Evolutionary conservation across 441 rosid genomes (phyloP).

Genomic region (Corymbia citriodora): DNA sequence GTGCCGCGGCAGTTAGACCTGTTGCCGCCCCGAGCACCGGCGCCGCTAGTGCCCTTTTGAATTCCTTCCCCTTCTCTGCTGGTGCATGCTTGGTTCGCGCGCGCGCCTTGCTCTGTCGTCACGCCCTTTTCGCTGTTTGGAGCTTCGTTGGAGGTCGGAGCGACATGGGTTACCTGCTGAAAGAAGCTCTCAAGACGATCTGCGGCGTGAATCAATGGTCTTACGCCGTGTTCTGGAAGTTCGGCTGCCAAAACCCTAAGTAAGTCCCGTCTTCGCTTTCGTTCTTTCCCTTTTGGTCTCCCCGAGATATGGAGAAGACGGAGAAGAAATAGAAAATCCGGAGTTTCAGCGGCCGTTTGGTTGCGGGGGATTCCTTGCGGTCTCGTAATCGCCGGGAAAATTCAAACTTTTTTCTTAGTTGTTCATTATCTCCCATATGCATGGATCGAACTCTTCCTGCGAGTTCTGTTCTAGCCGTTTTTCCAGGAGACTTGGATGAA

Average conservation of each 20-base stretch:
- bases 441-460: background rate
- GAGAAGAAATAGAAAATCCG: background rate
- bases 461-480: background rate
- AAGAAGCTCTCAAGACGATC: constrained; percentile 4
- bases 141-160: background rate
- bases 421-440: background rate
- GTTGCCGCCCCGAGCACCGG: background rate
- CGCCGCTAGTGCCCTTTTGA: background rate
- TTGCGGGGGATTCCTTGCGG: background rate
- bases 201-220: background rate
- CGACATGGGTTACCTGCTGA: background rate
- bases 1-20: constrained; percentile 92
- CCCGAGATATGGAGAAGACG: too few relatives aligned
- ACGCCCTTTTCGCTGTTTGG: background rate
- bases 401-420: background rate
- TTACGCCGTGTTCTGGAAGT: constrained; percentile 1
- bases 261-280: background rate
- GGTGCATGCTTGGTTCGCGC: background rate
- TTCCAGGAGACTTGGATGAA: background rate
- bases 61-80: background rate
- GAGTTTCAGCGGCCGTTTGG: background rate
- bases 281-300: background rate
- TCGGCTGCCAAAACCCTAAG: background rate
- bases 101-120: background rate
- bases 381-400: background rate